These are phyloP conservation scores for Nicotiana tomentosiformis DNA, from an alignment of 257 asterid genomes.

Conservation along the genomic window DNA sequence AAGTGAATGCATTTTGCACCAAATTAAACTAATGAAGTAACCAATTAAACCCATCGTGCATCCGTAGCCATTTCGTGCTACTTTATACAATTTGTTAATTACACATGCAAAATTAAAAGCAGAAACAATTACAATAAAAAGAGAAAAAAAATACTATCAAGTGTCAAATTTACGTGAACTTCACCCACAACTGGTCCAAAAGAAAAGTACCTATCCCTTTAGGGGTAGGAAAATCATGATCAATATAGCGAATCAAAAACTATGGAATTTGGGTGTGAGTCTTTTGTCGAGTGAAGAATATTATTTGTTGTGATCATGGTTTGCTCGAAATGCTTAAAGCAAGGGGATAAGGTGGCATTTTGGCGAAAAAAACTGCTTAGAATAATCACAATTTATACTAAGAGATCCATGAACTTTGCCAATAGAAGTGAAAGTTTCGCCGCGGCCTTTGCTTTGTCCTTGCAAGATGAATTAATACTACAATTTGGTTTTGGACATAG, in stretches of 20 bases:
- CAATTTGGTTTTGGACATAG: constrained; percentile 26
- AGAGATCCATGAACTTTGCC: constrained; percentile 14
- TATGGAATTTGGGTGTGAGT: no score
- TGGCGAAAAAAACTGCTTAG: not conserved
- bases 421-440: constrained; percentile 9
- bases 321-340: not conserved
- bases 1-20: not conserved
- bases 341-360: not conserved
- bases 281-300: not conserved
- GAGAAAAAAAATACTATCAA: not conserved
- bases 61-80: not conserved
- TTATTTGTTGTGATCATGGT: not conserved
- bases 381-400: constrained; percentile 5
- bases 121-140: not conserved
- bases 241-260: no score
- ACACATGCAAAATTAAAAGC: not conserved
- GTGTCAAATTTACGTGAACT: not conserved
- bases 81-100: not conserved
- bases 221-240: no score
- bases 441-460: not conserved
- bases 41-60: not conserved
- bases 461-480: not conserved
- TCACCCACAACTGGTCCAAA: no score
- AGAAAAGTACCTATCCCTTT: no score
- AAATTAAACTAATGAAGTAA: not conserved